phyloP scores from a whole-genome alignment of 768 basidiomycete species.

The Chalciporus pseudorubinellus region DNA sequence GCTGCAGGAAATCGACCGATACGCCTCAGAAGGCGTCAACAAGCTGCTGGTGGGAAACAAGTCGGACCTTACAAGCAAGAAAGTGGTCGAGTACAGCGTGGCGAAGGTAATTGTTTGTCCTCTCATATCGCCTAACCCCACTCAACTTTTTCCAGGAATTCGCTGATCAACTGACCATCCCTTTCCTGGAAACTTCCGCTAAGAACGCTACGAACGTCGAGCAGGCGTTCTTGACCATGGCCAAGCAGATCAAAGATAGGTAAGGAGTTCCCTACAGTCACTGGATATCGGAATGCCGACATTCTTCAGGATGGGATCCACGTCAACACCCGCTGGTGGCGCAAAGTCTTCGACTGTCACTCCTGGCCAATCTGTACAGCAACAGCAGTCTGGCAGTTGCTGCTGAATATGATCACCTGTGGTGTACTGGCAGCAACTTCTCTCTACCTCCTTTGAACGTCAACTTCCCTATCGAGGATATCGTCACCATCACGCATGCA shows the following conservation, averaged over 20 bases:
- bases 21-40: constrained; percentile 98
- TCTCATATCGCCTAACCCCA: background rate
- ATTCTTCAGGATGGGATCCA: constrained; percentile 73
- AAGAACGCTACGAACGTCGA: constrained; percentile 99
- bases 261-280: constrained; percentile 30
- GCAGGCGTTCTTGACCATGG: constrained; percentile 98
- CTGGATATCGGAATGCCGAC: background rate
- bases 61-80: constrained; percentile 96
- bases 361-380: constrained; percentile 80
- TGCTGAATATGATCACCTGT: constrained; percentile 52
- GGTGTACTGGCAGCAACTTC: constrained; percentile 16
- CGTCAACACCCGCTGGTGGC: constrained; percentile 67
- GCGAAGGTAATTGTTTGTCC: constrained; percentile 60
- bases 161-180: constrained; percentile 89
- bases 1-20: constrained; percentile 90
- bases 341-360: constrained; percentile 83
- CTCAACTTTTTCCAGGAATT: constrained; percentile 63
- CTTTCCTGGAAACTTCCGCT: constrained; percentile 98
- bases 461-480: constrained; percentile 19
- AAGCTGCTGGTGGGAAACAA: constrained; percentile 99
- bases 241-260: constrained; percentile 95
- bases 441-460: constrained; percentile 14
- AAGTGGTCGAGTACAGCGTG: constrained; percentile 86
- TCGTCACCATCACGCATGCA: constrained; percentile 27
- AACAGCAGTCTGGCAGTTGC: constrained; percentile 71